These are phyloP conservation scores for Oidium heveae DNA, from an alignment of 2,329 filamentous ascomycete genomes.

Conservation along the genomic window DNA sequence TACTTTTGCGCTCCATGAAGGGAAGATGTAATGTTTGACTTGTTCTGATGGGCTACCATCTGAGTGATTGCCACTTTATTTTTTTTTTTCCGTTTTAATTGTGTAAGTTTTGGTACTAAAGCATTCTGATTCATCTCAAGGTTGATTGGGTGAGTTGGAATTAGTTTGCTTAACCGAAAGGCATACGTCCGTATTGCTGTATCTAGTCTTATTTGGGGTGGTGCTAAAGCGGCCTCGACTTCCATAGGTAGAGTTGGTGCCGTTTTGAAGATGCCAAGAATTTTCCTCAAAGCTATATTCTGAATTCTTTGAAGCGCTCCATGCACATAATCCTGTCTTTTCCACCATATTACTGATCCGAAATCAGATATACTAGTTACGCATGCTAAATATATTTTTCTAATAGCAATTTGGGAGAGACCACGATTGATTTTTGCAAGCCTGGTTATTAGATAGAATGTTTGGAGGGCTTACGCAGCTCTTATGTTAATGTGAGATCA, in stretches of 20 bases:
- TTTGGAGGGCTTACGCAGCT: not conserved
- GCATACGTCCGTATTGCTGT: not conserved
- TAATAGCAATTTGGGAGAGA: not conserved
- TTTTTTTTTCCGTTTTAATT: not conserved
- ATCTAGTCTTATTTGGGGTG: not conserved
- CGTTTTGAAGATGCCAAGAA: not conserved
- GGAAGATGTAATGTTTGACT: not conserved
- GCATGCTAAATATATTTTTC: not conserved
- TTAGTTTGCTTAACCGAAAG: slow-evolving; percentile 1
- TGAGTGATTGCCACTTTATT: not conserved
- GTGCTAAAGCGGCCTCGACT: not conserved
- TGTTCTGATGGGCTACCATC: not conserved
- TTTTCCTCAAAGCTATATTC: not conserved
- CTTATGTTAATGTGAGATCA: not conserved
- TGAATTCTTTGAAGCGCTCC: not conserved
- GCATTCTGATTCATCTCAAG: not conserved
- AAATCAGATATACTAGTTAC: not conserved
- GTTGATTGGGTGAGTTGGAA: not conserved
- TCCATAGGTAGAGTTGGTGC: not conserved
- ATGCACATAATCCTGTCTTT: not conserved
- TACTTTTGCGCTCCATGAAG: not conserved
- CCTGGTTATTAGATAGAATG: not conserved
- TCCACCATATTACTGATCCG: not conserved
- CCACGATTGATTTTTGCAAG: not conserved
- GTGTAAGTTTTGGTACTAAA: not conserved